phyloP scores from a whole-genome alignment of 2,329 filamentous ascomycete genomes.

The Lasiodiplodia citricola region DNA sequence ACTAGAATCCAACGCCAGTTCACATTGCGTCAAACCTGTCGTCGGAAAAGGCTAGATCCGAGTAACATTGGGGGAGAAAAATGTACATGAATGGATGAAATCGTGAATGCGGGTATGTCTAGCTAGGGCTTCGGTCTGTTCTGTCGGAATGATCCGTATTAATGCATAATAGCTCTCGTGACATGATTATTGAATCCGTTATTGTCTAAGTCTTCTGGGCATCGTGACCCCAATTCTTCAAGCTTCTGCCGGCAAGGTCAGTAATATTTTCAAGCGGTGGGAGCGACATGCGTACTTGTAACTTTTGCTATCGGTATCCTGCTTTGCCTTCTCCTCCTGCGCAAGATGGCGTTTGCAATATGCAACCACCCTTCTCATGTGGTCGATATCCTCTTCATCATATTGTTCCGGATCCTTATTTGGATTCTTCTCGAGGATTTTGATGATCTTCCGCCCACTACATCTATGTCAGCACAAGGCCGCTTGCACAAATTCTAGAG shows the following conservation, averaged over 20 bases:
- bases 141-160: background rate
- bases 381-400: conserved; percentile 60
- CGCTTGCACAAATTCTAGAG: too few species aligned
- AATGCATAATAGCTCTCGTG: background rate
- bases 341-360: conserved; percentile 72
- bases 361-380: conserved; percentile 68
- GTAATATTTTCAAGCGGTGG: background rate
- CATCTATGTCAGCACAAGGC: background rate
- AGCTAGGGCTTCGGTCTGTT: background rate
- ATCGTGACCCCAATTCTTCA: conserved; percentile 45
- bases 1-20: background rate
- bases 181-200: background rate
- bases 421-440: conserved; percentile 67
- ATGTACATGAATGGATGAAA: background rate
- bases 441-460: conserved; percentile 67
- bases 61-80: background rate
- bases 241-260: conserved; percentile 27
- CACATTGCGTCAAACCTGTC: background rate
- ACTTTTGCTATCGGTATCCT: conserved; percentile 59
- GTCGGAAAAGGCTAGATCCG: background rate
- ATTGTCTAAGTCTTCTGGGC: conserved; percentile 35
- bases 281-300: conserved; percentile 52
- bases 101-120: background rate
- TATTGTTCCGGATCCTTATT: conserved; percentile 63
- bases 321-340: conserved; percentile 65